Evolutionary conservation across 1,284 basidiomycete genomes (phyloP).

Genomic region (Ustilago lituana): DNA sequence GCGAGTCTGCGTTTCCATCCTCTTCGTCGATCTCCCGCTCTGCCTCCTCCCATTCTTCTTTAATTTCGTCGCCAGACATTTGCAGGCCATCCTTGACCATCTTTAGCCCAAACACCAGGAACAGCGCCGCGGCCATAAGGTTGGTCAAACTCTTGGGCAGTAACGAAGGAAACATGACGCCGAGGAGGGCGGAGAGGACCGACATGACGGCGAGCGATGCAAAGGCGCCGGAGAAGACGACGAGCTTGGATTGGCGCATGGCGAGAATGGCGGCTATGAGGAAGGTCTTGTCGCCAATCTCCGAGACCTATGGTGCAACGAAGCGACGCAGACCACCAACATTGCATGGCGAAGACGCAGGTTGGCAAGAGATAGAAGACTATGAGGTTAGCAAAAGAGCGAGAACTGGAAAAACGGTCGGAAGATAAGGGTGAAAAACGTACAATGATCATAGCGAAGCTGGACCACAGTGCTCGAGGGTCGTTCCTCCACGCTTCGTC

Average conservation of each 20-base stretch:
- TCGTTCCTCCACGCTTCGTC: conserved; percentile 34
- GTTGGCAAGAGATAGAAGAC: not conserved
- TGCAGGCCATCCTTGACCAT: conserved; percentile 55
- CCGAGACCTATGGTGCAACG: conserved; percentile 65
- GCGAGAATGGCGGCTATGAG: conserved; percentile 96
- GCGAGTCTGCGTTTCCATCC: conserved; percentile 69
- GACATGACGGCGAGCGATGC: conserved; percentile 86
- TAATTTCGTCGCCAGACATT: conserved; percentile 63
- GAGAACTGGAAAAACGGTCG: not conserved
- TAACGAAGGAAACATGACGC: conserved; percentile 61
- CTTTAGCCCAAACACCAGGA: conserved; percentile 60
- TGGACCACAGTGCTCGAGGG: conserved; percentile 45
- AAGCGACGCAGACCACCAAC: too few species aligned
- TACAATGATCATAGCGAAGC: conserved; percentile 53
- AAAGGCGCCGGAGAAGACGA: conserved; percentile 91
- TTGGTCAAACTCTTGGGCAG: conserved; percentile 74
- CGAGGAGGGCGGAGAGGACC: conserved; percentile 61
- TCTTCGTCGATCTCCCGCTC: conserved; percentile 77
- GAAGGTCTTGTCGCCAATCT: conserved; percentile 93
- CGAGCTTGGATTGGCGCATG: conserved; percentile 85
- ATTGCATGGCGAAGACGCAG: too few species aligned
- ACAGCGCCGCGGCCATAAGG: conserved; percentile 75
- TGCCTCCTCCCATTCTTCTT: conserved; percentile 80
- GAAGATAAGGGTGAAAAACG: not conserved
- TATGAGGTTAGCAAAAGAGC: not conserved